Evolutionary conservation across 2,329 filamentous ascomycete species (phyloP).

Genomic region (Penicillium nordicum): DNA sequence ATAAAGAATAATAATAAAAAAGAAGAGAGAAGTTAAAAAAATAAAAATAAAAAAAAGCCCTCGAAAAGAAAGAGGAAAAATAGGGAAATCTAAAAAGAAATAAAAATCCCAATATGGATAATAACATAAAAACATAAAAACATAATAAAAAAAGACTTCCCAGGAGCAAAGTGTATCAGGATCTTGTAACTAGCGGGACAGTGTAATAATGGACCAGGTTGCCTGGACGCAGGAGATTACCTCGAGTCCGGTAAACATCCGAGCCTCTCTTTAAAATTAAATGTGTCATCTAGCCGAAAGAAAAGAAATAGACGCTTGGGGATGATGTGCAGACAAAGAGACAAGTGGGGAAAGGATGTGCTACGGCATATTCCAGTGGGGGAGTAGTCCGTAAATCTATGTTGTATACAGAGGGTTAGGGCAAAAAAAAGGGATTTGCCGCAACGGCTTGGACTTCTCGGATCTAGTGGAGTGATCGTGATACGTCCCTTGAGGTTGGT

Average conservation of each 20-base stretch:
- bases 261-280: slow-evolving; percentile 19
- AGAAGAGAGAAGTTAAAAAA: slow-evolving; percentile 10
- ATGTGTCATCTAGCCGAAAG: slow-evolving; percentile 14
- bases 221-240: slow-evolving; percentile 31
- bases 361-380: not conserved
- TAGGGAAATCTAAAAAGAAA: slow-evolving; percentile 6
- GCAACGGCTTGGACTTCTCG: slow-evolving; percentile 11
- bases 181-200: slow-evolving; percentile 38
- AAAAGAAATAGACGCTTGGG: slow-evolving; percentile 16
- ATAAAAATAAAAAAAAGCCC: not conserved
- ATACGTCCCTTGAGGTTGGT: slow-evolving; percentile 16
- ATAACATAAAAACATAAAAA: not conserved
- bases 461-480: slow-evolving; percentile 17
- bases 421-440: not conserved
- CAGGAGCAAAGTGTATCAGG: slow-evolving; percentile 25
- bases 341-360: slow-evolving; percentile 3
- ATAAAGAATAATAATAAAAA: not conserved
- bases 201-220: slow-evolving; percentile 39
- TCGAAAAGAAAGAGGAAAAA: slow-evolving; percentile 9
- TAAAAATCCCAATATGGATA: slow-evolving; percentile 14
- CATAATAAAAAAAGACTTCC: slow-evolving; percentile 7
- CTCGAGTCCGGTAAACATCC: slow-evolving; percentile 24
- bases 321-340: slow-evolving; percentile 29
- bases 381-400: not conserved
- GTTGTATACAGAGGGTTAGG: not conserved